phyloP scores from a whole-genome alignment of 176 grass and related monocot genomes.

The bread wheat (Triticum aestivum) region IWGSC_CS_RefSeq_v2.1 NC_057812.1:121762322-121762821 shows the following conservation, averaged over 20 bases:
- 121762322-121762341: no score
- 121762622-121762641: constrained; percentile 33
- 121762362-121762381: no score
- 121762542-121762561: background rate
- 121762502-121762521: no score
- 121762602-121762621: constrained; percentile 30
- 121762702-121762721: constrained; percentile 44
- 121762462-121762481: no score
- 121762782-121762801: background rate
- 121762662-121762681: constrained; percentile 26
- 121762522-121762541: no score
- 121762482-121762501: no score
- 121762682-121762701: constrained; percentile 34
- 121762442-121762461: no score
- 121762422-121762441: no score
- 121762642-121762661: constrained; percentile 31
- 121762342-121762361: no score
- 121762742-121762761: constrained; percentile 12
- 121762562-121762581: constrained; percentile 5
- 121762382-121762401: no score
- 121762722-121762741: constrained; percentile 48
- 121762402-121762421: no score
- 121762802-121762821: background rate
- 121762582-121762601: background rate
- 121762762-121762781: constrained; percentile 3